Conservation (phyloP, 345 rosid genomes). For the Laguncularia racemosa region DNA sequence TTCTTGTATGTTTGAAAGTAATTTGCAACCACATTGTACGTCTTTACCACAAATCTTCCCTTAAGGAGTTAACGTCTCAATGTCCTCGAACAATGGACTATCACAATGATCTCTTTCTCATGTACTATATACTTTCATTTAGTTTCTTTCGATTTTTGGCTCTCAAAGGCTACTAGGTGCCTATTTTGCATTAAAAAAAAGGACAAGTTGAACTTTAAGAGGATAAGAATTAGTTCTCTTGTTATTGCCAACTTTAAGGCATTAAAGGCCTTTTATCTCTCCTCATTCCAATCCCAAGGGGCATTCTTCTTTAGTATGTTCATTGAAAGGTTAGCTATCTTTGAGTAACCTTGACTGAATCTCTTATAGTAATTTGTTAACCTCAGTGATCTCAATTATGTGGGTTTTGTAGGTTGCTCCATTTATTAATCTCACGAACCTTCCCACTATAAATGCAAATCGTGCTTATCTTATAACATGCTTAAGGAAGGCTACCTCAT, state of each 20-base stretch:
- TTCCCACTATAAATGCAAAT: not conserved
- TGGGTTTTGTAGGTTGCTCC: not conserved
- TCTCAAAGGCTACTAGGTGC: no score
- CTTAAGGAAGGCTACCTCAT: not conserved
- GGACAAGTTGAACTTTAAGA: not conserved
- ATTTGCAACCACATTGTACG: not conserved
- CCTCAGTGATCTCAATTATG: not conserved
- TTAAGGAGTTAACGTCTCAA: not conserved
- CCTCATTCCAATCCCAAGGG: not conserved
- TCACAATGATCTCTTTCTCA: not conserved
- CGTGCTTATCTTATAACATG: no score
- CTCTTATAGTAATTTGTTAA: not conserved
- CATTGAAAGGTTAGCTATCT: not conserved
- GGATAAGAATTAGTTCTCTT: not conserved
- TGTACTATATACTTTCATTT: not conserved
- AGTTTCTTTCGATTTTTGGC: no score
- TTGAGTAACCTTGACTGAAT: not conserved
- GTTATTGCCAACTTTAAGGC: not conserved
- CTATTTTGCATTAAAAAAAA: not conserved
- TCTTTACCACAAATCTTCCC: not conserved
- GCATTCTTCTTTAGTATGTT: not conserved
- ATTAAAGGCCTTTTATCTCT: no score
- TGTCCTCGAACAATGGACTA: not conserved
- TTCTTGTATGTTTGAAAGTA: slow-evolving; percentile 1
- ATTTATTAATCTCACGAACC: not conserved